Evolutionary conservation across 768 basidiomycete species (phyloP), one percentile per base, ranked within the genome.

Genomic region (Leccinum subtestaceum): DNA sequence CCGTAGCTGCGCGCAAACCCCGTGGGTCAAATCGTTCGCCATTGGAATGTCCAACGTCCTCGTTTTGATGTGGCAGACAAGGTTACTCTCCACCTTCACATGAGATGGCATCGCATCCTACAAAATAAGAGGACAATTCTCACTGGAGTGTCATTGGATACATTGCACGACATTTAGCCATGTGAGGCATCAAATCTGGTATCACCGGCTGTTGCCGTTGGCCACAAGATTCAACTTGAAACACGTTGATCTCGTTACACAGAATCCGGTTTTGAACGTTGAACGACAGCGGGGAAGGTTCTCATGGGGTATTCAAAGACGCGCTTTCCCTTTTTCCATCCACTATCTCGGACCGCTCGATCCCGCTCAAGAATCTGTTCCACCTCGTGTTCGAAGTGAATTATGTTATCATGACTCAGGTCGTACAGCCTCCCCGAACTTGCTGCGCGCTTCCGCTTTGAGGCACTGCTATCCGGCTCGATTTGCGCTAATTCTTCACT

Each of bases 331-430:
- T 56, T 56, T 54, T 65, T 48, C 21, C 49, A 51, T 36, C 53
- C 47, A 51, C 48, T 27, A 55, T 57, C 52, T 58, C 21, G 19
- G 51, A 23, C 40, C 56, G 43, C 55, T 56, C 52, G 49, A 50
- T 57, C 45, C 36, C 59, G 54, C 46, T 54, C 63, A 60, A 54
- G 60, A 36, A 58, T 66, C 57, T 45, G 12, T 38, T 55, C 29
- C 19, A 53, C 69, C 69, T 71, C 69, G 65, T 70, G 69, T 65
- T 62, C 47, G 40, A 58, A 67, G 53, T 54, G 58, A 65, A 60
- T 49, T 47, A 54, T 56, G 58, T 46, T 55, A 48, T 61, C 59
- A 60, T 19, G 34, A 65, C 65, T 61, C 63, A 58, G 31, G 36
- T 53, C 57, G 55, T 52, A 62, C 61, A 59, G 59, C 62, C 48